Percentiles rank a stretch among this genome's conserved stretches.
phyloP scores from a whole-genome alignment of 208 protist species.

The Porcisia hertigi region DNA sequence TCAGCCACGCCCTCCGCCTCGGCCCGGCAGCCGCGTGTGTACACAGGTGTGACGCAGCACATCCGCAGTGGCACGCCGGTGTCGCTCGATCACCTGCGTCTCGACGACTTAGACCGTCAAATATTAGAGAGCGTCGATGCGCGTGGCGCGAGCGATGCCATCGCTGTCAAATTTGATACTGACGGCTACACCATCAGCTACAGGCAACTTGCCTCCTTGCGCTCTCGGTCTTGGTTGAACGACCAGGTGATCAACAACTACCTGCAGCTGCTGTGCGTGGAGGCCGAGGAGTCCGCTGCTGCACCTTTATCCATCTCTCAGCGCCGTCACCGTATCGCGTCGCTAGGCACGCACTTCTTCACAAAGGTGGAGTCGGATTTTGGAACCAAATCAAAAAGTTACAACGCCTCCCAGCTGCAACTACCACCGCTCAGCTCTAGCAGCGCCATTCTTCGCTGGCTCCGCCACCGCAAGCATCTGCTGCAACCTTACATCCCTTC shows the following conservation, averaged over 20 bases:
- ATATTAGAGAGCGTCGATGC: conserved; percentile 24
- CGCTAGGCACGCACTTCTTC: conserved; percentile 82
- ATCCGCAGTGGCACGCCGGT: conserved; percentile 40
- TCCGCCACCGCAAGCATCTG: conserved; percentile 53
- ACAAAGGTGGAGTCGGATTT: conserved; percentile 68
- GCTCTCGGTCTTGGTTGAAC: conserved; percentile 63
- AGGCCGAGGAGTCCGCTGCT: background rate
- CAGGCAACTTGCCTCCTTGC: conserved; percentile 58
- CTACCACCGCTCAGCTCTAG: conserved; percentile 33
- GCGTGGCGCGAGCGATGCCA: conserved; percentile 26
- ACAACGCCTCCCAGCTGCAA: background rate
- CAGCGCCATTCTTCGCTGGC: conserved; percentile 69
- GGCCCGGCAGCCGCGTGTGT: conserved; percentile 2
- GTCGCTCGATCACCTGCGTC: conserved; percentile 22
- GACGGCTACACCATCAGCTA: conserved; percentile 56
- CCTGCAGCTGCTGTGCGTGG: conserved; percentile 63
- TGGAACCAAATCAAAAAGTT: background rate
- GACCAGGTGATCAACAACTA: conserved; percentile 89
- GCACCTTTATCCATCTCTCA: background rate
- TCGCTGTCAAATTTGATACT: conserved; percentile 34
- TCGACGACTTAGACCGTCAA: conserved; percentile 46
- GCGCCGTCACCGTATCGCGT: conserved; percentile 32
- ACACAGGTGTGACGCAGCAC: conserved; percentile 44
- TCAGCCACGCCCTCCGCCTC: background rate
- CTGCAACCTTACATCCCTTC: conserved; percentile 40